These are phyloP conservation scores for Cryphonectria japonica DNA, from an alignment of 2,329 filamentous ascomycete genomes.

Conservation along the genomic window DNA sequence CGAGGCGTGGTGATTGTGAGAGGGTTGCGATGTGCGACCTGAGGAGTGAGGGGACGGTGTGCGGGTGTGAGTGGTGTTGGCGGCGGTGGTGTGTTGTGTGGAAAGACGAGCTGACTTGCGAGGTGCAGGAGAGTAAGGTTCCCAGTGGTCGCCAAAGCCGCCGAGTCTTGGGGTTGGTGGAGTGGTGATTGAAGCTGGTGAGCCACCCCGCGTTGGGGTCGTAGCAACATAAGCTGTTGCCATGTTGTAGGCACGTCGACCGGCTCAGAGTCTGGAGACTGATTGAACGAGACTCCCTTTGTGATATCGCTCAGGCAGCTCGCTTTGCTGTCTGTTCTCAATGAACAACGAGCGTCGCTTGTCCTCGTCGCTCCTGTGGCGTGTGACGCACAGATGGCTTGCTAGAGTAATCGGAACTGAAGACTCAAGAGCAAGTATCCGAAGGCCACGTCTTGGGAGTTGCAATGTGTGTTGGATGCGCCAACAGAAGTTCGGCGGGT, in stretches of 20 bases:
- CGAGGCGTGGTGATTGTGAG: slow-evolving; percentile 36
- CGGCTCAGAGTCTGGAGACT: slow-evolving; percentile 7
- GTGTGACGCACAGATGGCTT: neutral
- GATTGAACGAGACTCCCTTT: neutral
- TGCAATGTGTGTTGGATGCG: slow-evolving; percentile 10
- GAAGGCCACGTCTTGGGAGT: neutral
- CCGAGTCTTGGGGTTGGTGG: slow-evolving; percentile 72
- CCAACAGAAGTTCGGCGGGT: slow-evolving; percentile 19
- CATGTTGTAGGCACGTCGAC: slow-evolving; percentile 1
- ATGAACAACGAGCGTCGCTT: neutral
- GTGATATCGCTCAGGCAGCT: neutral
- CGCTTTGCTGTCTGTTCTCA: neutral
- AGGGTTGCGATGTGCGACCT: slow-evolving; percentile 34
- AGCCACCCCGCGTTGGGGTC: slow-evolving; percentile 62
- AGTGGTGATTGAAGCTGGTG: slow-evolving; percentile 56
- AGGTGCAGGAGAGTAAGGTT: slow-evolving; percentile 66
- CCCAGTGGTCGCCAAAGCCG: slow-evolving; percentile 69
- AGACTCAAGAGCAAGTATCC: neutral
- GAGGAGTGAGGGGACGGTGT: slow-evolving; percentile 58
- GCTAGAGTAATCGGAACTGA: slow-evolving; percentile 28
- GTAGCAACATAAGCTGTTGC: slow-evolving; percentile 39
- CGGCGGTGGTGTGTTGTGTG: slow-evolving; percentile 45
- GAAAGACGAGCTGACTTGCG: slow-evolving; percentile 71
- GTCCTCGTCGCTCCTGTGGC: neutral
- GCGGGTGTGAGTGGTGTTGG: slow-evolving; percentile 47